These are phyloP conservation scores for Physcomitrium patens DNA, from an alignment of 225 moss, liverwort and hornwort species.

Conservation along the genomic window DNA sequence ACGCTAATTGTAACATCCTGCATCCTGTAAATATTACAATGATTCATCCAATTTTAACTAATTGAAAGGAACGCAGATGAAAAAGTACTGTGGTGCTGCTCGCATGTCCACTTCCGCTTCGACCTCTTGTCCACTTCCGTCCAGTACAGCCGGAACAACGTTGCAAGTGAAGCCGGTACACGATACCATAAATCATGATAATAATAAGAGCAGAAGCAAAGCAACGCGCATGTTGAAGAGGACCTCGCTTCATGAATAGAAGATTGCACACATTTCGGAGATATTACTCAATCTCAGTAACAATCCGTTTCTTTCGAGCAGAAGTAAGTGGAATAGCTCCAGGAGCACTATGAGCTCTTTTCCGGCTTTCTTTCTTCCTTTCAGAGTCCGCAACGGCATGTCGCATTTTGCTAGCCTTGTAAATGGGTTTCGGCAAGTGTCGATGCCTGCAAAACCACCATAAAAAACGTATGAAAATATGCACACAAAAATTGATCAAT, in stretches of 20 bases:
- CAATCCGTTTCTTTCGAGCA: slow-evolving; percentile 87
- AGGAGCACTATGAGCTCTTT: slow-evolving; percentile 88
- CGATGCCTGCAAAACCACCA: slow-evolving; percentile 64
- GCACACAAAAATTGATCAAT: background rate
- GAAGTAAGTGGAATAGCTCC: slow-evolving; percentile 59
- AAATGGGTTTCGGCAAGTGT: slow-evolving; percentile 90
- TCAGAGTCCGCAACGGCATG: slow-evolving; percentile 68
- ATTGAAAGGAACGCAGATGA: background rate
- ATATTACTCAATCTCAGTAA: slow-evolving; percentile 70
- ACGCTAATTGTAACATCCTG: background rate
- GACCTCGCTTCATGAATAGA: background rate
- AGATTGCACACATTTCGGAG: background rate
- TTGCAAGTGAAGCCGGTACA: background rate
- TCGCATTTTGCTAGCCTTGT: slow-evolving; percentile 80
- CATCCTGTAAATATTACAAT: background rate
- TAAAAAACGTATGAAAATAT: background rate
- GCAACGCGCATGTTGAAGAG: background rate
- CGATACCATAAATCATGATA: background rate
- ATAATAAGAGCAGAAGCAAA: background rate
- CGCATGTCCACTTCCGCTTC: background rate
- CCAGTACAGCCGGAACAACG: background rate
- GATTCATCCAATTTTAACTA: background rate
- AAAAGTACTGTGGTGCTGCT: background rate
- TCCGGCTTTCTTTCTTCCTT: slow-evolving; percentile 73
- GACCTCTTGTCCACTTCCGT: background rate